These are phyloP conservation scores for Colletotrichum tropicicola DNA, from an alignment of 2,329 filamentous ascomycete species.

Conservation along the genomic window DNA sequence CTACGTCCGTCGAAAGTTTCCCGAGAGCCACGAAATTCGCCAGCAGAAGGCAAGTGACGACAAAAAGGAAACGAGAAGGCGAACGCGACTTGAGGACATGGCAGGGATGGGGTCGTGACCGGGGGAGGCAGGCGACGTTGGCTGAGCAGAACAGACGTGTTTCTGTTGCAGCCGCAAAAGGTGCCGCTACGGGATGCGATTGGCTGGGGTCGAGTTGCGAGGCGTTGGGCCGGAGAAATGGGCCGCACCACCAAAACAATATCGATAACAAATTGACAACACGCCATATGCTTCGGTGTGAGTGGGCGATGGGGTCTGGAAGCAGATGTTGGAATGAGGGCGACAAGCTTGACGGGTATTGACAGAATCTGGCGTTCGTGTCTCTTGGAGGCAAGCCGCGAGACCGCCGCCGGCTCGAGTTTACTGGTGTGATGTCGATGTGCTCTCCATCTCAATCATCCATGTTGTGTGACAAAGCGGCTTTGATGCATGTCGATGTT, in stretches of 20 bases:
- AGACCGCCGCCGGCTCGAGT: neutral
- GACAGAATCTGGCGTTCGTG: constrained; percentile 22
- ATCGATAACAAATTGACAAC: constrained; percentile 16
- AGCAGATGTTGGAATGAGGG: neutral
- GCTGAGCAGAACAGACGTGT: constrained; percentile 36
- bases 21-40: too few relatives aligned
- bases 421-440: neutral
- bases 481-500: neutral
- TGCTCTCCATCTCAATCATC: neutral
- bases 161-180: constrained; percentile 42
- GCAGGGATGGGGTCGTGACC: constrained; percentile 21
- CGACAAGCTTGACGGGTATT: constrained; percentile 1
- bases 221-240: constrained; percentile 34
- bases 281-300: neutral
- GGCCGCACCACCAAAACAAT: constrained; percentile 15
- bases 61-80: neutral
- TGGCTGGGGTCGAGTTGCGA: constrained; percentile 37
- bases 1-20: too few relatives aligned
- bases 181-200: constrained; percentile 34
- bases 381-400: neutral
- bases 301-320: neutral
- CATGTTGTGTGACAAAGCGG: constrained; percentile 16
- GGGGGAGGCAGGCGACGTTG: constrained; percentile 19
- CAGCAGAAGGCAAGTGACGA: neutral
- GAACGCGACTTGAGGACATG: neutral